Percentiles rank a stretch among this genome's conserved stretches.
Evolutionary conservation across 768 basidiomycete genomes (phyloP).

Genomic region (Mycena indigotica): DNA sequence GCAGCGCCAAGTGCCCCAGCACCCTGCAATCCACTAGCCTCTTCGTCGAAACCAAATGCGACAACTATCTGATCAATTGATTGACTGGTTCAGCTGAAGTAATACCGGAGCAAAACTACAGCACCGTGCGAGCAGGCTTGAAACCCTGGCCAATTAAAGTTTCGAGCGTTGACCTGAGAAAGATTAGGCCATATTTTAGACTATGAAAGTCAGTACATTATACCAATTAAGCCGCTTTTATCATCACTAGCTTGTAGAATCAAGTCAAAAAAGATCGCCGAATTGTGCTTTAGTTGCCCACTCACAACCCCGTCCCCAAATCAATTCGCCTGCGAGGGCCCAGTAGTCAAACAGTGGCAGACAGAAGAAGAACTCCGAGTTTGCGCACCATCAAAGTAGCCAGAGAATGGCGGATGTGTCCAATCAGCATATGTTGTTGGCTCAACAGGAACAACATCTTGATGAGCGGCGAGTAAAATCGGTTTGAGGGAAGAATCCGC

Average conservation of each 20-base stretch:
- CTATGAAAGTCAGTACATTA: constrained; percentile 44
- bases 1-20: constrained; percentile 49
- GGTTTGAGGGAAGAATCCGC: constrained; percentile 66
- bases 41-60: constrained; percentile 79
- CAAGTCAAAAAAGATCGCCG: too few relatives aligned
- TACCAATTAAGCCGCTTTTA: constrained; percentile 73
- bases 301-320: constrained; percentile 80
- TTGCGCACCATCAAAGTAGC: constrained; percentile 50
- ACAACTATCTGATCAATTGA: too few relatives aligned
- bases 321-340: constrained; percentile 40
- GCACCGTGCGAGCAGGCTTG: constrained; percentile 61
- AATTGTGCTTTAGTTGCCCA: too few relatives aligned
- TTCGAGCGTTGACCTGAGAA: constrained; percentile 53
- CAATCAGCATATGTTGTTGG: constrained; percentile 42
- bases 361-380: too few relatives aligned
- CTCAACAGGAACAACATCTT: constrained; percentile 69
- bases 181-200: constrained; percentile 20
- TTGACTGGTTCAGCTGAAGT: too few relatives aligned
- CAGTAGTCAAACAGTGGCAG: too few relatives aligned
- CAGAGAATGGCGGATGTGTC: constrained; percentile 59
- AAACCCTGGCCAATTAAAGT: constrained; percentile 64
- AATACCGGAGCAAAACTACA: too few relatives aligned
- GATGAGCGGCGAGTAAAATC: constrained; percentile 66
- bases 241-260: too few relatives aligned
- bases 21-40: constrained; percentile 62